A percentile compares a stretch with the other conserved stretches of the same genome.
phyloP scores from a whole-genome alignment of 345 rosid genomes.

The Eucalyptus paniculata region DNA sequence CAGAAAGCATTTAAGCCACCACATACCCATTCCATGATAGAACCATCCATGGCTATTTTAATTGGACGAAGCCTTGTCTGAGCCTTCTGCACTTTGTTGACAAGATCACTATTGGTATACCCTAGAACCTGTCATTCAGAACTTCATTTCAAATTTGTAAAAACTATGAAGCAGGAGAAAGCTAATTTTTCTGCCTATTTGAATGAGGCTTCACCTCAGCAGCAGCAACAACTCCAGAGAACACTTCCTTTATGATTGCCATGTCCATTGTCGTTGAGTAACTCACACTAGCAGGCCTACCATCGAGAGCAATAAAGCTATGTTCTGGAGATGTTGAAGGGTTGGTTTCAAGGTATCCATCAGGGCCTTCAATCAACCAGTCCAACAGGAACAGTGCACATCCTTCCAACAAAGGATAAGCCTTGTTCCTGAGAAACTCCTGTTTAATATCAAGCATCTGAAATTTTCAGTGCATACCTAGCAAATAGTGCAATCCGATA shows the following conservation, averaged over 20 bases:
- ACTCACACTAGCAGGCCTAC: constrained; percentile 79
- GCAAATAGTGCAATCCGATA: neutral
- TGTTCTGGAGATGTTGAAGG: constrained; percentile 98
- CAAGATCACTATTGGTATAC: constrained; percentile 36
- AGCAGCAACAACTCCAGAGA: constrained; percentile 56
- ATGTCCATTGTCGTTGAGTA: constrained; percentile 96
- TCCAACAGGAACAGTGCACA: constrained; percentile 70
- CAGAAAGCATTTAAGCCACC: neutral
- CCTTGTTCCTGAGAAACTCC: constrained; percentile 75
- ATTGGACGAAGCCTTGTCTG: constrained; percentile 60
- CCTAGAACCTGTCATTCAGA: constrained; percentile 45
- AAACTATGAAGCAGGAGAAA: neutral
- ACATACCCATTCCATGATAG: constrained; percentile 91
- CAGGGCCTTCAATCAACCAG: constrained; percentile 82
- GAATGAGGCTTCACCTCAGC: constrained; percentile 48
- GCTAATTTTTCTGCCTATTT: neutral
- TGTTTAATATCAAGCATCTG: constrained; percentile 1
- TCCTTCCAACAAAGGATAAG: constrained; percentile 86
- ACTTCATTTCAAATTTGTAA: neutral
- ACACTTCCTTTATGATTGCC: constrained; percentile 72
- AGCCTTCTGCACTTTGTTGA: constrained; percentile 43
- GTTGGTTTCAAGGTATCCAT: constrained; percentile 74
- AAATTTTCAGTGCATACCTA: neutral
- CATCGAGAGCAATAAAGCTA: constrained; percentile 62
- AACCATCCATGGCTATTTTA: constrained; percentile 65